Base-by-base conservation (phyloP, 805 yeast species). In the Ogataea pini region DNA sequence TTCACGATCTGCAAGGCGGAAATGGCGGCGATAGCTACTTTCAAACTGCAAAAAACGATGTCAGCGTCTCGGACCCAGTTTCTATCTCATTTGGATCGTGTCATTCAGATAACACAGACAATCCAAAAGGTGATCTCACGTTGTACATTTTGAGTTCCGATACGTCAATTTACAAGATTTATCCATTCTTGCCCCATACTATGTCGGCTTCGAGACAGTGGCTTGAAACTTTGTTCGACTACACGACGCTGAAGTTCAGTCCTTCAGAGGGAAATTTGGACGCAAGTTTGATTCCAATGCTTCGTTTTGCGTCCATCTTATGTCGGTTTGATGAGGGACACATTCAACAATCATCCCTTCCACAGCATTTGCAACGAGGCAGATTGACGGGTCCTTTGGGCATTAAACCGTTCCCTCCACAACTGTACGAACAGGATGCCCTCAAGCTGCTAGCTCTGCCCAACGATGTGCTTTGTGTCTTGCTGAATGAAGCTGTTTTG, bases 151-250 rank as follows among this genome's bases (percentile, higher is more conserved):
- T 81, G 44, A 75, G 76, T 8, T 60, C 67, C 8, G 85, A 80
- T 45, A 82, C 85, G 12, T 87, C 85, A 52, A 50, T 86, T 1
- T 83, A 75, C 57, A 69, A 77, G 1, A 65, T 86, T 3, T 80
- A 76, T 52, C 94, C 94, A n/a, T 83, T 83, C 60, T 57, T 78
- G 17, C 89, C 91, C 0, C 50, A 61, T 1, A 62, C 69, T 20
- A 55, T 80, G 22, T 62, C 72, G 0, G 69, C 73, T n/a, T 44
- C 73, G 1, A 52, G 61, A 29, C 49, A 57, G 1, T 64, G 69
- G 56, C 44, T 71, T 4, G 64, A 65, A 7, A 44, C 47, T 12
- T 41, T 63, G 17, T 64, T 64, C 42, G 65, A 62, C 36, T 54
- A 54, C 34, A 49, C 62, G 7, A 46, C 62, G 9, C 29, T 62